These are phyloP conservation scores for Lipomyces spencermartinsiae DNA, from an alignment of 805 yeast species.

Conservation along the genomic window DNA sequence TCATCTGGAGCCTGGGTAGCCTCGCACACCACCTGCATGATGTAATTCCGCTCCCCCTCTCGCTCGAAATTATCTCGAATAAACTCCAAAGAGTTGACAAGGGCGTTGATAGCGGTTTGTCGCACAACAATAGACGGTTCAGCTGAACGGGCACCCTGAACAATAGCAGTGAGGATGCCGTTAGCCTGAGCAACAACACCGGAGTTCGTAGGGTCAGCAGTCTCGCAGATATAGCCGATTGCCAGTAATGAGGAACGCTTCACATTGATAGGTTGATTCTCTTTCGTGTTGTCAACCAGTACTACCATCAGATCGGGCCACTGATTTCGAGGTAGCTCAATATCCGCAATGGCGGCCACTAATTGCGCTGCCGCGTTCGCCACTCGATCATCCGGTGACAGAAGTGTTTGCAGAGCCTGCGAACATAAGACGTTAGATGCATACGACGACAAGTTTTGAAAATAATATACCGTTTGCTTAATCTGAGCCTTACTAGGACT, in stretches of 20 bases:
- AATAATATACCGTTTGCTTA: constrained; percentile 54
- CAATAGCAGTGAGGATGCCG: constrained; percentile 92
- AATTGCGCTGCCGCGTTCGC: constrained; percentile 90
- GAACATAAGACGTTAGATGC: background rate
- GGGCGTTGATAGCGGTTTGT: constrained; percentile 88
- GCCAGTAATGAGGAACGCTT: constrained; percentile 87
- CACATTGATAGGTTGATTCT: constrained; percentile 75
- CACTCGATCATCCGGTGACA: constrained; percentile 73
- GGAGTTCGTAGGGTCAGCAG: constrained; percentile 81
- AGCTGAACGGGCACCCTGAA: constrained; percentile 89
- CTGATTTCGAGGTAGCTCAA: constrained; percentile 83
- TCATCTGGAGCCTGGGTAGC: constrained; percentile 89
- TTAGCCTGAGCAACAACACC: constrained; percentile 83
- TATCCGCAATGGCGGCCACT: constrained; percentile 95
- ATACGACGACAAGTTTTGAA: constrained; percentile 32
- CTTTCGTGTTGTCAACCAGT: constrained; percentile 84
- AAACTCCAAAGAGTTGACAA: constrained; percentile 88
- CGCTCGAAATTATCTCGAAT: constrained; percentile 85
- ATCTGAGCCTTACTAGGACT: constrained; percentile 62
- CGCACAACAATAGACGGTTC: constrained; percentile 80
- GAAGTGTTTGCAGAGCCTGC: constrained; percentile 64
- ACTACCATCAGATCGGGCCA: constrained; percentile 88
- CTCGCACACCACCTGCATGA: constrained; percentile 99
- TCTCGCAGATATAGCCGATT: constrained; percentile 95
- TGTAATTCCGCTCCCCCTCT: constrained; percentile 94